Conservation (phyloP, 257 asterid genomes). For the Jasminum sambac region DNA sequence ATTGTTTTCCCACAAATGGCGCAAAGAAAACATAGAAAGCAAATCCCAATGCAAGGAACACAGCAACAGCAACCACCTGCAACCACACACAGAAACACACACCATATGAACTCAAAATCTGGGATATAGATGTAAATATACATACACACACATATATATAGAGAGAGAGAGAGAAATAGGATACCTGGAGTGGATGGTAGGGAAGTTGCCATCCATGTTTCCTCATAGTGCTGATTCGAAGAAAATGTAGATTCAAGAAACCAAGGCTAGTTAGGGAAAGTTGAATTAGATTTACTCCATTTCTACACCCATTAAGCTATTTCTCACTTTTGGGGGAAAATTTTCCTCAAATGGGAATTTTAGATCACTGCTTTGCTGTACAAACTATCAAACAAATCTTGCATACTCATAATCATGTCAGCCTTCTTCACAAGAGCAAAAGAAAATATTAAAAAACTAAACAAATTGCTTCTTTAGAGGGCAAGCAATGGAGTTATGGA, state of each 20-base stretch:
- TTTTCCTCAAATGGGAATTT: slow-evolving; percentile 14
- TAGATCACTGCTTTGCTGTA: slow-evolving; percentile 38
- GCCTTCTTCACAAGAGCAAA: slow-evolving; percentile 12
- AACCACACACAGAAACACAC: slow-evolving; percentile 29
- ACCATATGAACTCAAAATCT: slow-evolving; percentile 23
- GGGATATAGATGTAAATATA: neutral
- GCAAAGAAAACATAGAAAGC: slow-evolving; percentile 99
- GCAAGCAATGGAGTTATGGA: slow-evolving; percentile 28
- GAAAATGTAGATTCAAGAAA: slow-evolving; percentile 36
- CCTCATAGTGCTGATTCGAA: slow-evolving; percentile 65
- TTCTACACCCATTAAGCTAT: slow-evolving; percentile 28
- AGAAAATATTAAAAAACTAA: slow-evolving; percentile 1
- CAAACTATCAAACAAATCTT: slow-evolving; percentile 48
- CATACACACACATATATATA: slow-evolving; percentile 1
- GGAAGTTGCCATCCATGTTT: slow-evolving; percentile 99
- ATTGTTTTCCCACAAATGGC: slow-evolving; percentile 87
- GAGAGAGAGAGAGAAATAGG: neutral
- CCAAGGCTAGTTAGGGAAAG: slow-evolving; percentile 17
- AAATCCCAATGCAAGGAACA: slow-evolving; percentile 95
- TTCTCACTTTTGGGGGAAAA: slow-evolving; percentile 44
- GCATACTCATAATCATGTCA: slow-evolving; percentile 40
- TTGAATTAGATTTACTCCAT: slow-evolving; percentile 28
- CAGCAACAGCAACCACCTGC: slow-evolving; percentile 99
- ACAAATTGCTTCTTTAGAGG: slow-evolving; percentile 14
- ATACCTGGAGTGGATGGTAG: slow-evolving; percentile 98